phyloP scores from a whole-genome alignment of 257 asterid genomes.

The Verbena officinalis region DNA sequence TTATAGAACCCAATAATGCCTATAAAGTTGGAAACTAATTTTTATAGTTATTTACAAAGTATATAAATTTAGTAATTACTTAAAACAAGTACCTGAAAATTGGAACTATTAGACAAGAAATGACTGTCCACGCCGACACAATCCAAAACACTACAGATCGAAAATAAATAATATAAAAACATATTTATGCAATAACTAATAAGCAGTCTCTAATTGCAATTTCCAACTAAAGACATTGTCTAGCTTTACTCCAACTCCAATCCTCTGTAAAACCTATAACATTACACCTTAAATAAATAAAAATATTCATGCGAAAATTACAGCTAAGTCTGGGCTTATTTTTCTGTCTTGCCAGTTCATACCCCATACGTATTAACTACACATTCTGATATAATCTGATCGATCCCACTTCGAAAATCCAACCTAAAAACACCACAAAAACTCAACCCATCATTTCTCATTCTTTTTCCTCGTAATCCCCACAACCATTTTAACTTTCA shows the following conservation, averaged over 20 bases:
- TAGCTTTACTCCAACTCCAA: conserved; percentile 22
- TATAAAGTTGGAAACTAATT: too few species aligned
- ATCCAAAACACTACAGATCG: conserved; percentile 2
- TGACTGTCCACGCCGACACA: conserved; percentile 18
- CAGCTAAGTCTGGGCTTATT: conserved; percentile 40
- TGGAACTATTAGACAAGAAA: neutral
- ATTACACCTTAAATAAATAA: neutral
- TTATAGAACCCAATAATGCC: too few species aligned
- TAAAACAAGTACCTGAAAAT: neutral
- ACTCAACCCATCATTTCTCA: neutral
- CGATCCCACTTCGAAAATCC: conserved; percentile 27
- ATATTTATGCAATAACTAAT: too few species aligned
- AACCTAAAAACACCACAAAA: conserved; percentile 15
- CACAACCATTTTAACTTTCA: conserved; percentile 9
- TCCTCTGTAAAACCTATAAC: conserved; percentile 10
- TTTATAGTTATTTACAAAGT: too few species aligned
- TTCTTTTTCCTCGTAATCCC: conserved; percentile 21
- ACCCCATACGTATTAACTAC: conserved; percentile 20
- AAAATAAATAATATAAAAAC: neutral
- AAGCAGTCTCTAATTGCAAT: too few species aligned
- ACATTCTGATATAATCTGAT: conserved; percentile 1
- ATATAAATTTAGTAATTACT: too few species aligned
- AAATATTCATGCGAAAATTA: conserved; percentile 1
- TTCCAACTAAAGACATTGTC: neutral
- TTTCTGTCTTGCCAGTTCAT: conserved; percentile 42